Evolutionary conservation across 2,329 filamentous ascomycete species (phyloP), one percentile per base, ranked within the genome.

Genomic region (Zelopaecilomyces penicillatus): DNA sequence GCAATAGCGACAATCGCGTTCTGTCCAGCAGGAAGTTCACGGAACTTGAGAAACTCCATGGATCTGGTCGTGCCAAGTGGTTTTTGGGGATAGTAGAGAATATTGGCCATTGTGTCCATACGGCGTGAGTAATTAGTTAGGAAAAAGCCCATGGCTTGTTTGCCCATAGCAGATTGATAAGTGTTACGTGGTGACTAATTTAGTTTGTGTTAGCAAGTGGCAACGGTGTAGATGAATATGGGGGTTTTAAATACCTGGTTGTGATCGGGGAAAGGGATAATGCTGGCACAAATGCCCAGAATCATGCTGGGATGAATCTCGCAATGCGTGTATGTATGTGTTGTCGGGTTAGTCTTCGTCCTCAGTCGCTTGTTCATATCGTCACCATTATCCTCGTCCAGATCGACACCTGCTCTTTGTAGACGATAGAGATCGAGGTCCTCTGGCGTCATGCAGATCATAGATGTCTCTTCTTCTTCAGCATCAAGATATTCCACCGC

Each of bases 301-400:
- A 98, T 93, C 93, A 98, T 98, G 67, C 89, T 95, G 19, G 93
- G 94, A 59, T 98, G 94, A 63, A 98, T 97, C 69, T 98, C 93
- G 66, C 94, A 98, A 65, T 98, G 94, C 0, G 93, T 98, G 75
- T 91, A 97, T 59, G 85, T 88, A 66, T 94, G 87, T 11, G 91
- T 89, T 5, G 83, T 85, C 26, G 86, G 82, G 58, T 94, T 96
- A 36, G 93, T 80, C 58, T 83, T 84, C 1, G 89, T 90, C 66
- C 93, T 93, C 54, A 98, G 79, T 57, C 93, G 83, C 62, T 84
- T 83, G 58, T 95, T 91, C 38, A 85, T 80, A 55, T 95, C 86
- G 6, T 63, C 76, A 59, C 57, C 75, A 4, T 59, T 76, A 39
- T 83, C 78, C 30, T 87, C 80, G 11, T 77, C 75, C 32, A 80